Evolutionary conservation across 352 stramenopile genomes (phyloP).

Genomic region (Pythium myriotylum): DNA sequence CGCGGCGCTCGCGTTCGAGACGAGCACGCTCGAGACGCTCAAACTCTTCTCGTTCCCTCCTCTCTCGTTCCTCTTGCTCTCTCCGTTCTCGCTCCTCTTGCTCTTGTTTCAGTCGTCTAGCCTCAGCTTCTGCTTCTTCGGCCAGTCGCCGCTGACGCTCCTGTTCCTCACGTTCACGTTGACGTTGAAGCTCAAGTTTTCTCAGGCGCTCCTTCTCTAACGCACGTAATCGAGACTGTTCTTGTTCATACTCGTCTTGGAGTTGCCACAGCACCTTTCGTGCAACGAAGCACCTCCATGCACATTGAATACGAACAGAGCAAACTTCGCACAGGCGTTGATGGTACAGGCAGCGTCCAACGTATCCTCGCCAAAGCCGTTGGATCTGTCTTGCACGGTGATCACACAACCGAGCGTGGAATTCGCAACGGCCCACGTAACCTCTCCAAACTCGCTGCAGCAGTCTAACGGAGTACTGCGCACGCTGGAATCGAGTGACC

Average conservation of each 20-base stretch:
- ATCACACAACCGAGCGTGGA: conserved; percentile 33
- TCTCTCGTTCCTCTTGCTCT: background rate
- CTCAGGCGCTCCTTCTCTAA: conserved; percentile 39
- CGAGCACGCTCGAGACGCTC: conserved; percentile 3
- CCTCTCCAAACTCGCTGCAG: conserved; percentile 45
- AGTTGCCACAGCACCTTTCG: conserved; percentile 38
- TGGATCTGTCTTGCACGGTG: conserved; percentile 50
- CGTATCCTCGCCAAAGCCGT: conserved; percentile 46
- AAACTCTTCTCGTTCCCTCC: conserved; percentile 3
- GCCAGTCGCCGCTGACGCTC: conserved; percentile 21
- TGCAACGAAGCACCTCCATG: conserved; percentile 38
- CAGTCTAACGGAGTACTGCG: conserved; percentile 16
- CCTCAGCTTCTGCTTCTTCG: conserved; percentile 19
- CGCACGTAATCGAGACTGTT: conserved; percentile 32
- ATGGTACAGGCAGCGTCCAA: conserved; percentile 4
- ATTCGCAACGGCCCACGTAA: conserved; percentile 31
- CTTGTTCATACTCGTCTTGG: conserved; percentile 29
- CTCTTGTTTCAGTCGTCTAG: conserved; percentile 9
- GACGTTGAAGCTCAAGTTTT: conserved; percentile 33
- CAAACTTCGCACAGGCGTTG: conserved; percentile 24
- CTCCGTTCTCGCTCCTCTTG: conserved; percentile 39
- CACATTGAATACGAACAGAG: conserved; percentile 55
- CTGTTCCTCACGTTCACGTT: conserved; percentile 40
- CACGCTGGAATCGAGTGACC: conserved; percentile 36
- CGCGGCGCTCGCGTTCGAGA: conserved; percentile 14